phyloP scores from a whole-genome alignment of 2,329 filamentous ascomycete genomes.

The Aspergillus chevalieri region DNA sequence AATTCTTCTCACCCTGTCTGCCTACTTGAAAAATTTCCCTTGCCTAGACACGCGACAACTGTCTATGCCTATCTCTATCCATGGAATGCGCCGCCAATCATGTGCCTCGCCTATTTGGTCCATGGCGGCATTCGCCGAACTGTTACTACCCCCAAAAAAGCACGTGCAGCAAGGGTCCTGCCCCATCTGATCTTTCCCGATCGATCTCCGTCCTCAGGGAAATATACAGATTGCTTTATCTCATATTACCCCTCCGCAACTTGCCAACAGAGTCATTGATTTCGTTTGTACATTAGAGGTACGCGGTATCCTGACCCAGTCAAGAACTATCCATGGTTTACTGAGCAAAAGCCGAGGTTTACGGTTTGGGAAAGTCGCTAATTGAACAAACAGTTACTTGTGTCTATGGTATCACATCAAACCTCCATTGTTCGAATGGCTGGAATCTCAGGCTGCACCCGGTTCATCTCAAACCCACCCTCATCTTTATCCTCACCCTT shows the following conservation, averaged over 20 bases:
- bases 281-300: not conserved
- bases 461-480: conserved; percentile 48
- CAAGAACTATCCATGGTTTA: not conserved
- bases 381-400: conserved; percentile 3
- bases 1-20: not conserved
- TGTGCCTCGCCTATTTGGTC: not conserved
- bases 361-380: not conserved
- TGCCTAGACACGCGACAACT: not conserved
- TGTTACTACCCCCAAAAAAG: too few species aligned
- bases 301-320: not conserved
- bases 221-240: too few species aligned
- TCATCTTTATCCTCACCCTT: conserved; percentile 61
- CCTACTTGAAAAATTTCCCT: not conserved
- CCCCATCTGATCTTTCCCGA: too few species aligned
- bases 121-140: not conserved
- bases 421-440: conserved; percentile 6
- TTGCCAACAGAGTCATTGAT: too few species aligned
- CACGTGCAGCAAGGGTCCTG: too few species aligned
- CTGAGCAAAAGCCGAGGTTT: not conserved
- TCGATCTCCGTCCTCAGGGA: too few species aligned
- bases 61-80: not conserved
- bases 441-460: conserved; percentile 19
- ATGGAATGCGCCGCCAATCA: not conserved
- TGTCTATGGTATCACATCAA: conserved; percentile 5
- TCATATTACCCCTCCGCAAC: too few species aligned